These are phyloP conservation scores for Pachyrhizus erosus DNA, from an alignment of 306 rosid species.

Conservation along the genomic window DNA sequence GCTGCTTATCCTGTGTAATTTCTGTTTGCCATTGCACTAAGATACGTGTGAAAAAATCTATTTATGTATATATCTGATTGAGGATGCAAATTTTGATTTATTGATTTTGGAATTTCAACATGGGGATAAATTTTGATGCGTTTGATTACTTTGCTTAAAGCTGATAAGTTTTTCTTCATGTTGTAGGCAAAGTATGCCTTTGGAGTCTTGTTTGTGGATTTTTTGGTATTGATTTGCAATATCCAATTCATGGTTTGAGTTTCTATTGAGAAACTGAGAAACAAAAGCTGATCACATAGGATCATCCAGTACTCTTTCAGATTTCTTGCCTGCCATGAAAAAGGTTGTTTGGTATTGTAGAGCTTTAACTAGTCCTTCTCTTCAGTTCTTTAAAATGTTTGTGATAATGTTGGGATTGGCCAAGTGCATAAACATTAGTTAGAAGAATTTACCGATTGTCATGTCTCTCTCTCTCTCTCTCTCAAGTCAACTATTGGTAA, in stretches of 20 bases:
- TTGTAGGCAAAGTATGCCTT: slow-evolving; percentile 40
- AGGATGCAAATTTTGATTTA: slow-evolving; percentile 29
- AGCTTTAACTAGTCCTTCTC: slow-evolving; percentile 3
- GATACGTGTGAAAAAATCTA: neutral
- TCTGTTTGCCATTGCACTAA: slow-evolving; percentile 17
- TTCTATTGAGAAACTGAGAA: slow-evolving; percentile 39
- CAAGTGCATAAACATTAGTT: slow-evolving; percentile 8
- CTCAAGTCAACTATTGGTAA: slow-evolving; percentile 2
- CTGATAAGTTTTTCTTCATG: slow-evolving; percentile 41
- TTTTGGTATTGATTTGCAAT: slow-evolving; percentile 42
- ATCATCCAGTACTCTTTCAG: slow-evolving; percentile 34
- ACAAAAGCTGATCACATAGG: slow-evolving; percentile 31
- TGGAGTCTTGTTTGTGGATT: slow-evolving; percentile 43
- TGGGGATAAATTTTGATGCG: slow-evolving; percentile 5
- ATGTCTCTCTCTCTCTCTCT: neutral
- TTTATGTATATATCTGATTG: slow-evolving; percentile 16
- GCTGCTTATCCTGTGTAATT: slow-evolving; percentile 17
- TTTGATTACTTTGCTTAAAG: slow-evolving; percentile 24
- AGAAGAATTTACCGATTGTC: neutral
- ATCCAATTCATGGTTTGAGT: slow-evolving; percentile 45
- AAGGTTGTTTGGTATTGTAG: slow-evolving; percentile 56
- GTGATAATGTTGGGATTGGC: slow-evolving; percentile 6
- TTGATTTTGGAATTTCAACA: slow-evolving; percentile 2
- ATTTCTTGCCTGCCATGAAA: slow-evolving; percentile 64
- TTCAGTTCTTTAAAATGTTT: slow-evolving; percentile 18